phyloP scores from a whole-genome alignment of 2,329 filamentous ascomycete genomes.

The Huntiella savannae region DNA sequence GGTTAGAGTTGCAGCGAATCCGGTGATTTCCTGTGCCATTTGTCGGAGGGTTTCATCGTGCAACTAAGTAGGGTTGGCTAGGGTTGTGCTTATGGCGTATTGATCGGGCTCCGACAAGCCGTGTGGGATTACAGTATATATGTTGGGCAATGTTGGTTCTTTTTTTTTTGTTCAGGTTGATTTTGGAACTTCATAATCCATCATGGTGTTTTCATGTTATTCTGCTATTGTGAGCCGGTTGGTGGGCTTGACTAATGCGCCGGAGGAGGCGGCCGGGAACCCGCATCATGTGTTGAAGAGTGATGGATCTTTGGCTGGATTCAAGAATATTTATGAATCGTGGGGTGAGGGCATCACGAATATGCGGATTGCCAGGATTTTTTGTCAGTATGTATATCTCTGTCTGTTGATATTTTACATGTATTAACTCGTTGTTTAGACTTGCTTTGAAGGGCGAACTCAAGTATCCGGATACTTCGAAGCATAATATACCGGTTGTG shows the following conservation, averaged over 20 bases:
- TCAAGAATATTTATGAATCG: conserved; percentile 34
- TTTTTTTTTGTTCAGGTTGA: not conserved
- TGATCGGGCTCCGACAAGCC: no score
- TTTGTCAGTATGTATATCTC: conserved; percentile 8
- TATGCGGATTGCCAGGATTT: not conserved
- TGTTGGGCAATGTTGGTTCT: not conserved
- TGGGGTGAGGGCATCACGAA: conserved; percentile 14
- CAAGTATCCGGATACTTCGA: conserved; percentile 38
- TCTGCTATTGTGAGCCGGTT: conserved; percentile 14
- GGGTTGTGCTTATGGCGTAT: not conserved
- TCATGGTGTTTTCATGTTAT: conserved; percentile 7
- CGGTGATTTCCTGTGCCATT: not conserved
- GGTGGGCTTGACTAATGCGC: conserved; percentile 15
- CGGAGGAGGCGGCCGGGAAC: conserved; percentile 19
- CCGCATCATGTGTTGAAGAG: conserved; percentile 23
- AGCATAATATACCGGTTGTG: conserved; percentile 46
- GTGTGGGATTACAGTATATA: not conserved
- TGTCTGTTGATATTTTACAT: not conserved
- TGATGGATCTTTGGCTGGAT: conserved; percentile 24
- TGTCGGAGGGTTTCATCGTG: not conserved
- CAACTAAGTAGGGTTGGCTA: not conserved
- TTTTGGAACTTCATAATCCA: not conserved
- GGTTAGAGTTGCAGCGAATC: no score
- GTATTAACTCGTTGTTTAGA: conserved; percentile 14
- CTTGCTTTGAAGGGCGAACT: conserved; percentile 23